Percentiles rank a stretch among this genome's conserved stretches.
Conservation (phyloP, 1,139 yeast species). For the Zygosaccharomyces pseudobailii region DNA sequence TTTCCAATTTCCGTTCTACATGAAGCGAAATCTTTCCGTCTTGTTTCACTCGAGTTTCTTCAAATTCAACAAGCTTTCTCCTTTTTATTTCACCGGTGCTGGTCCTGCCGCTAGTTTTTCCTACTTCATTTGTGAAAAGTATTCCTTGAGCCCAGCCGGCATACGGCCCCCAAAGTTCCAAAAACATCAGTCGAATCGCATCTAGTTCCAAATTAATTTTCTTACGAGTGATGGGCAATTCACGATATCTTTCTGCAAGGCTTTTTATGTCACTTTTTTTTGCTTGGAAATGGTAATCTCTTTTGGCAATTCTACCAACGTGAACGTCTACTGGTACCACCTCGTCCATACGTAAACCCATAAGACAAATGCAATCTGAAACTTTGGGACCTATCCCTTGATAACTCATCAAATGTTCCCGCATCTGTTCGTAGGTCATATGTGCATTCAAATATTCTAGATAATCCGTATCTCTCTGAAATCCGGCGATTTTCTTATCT, state of each 20-base stretch:
- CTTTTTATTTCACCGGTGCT: constrained; percentile 23
- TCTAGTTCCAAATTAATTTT: constrained; percentile 53
- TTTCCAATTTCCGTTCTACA: not conserved
- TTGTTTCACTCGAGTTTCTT: not conserved
- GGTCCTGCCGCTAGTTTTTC: constrained; percentile 44
- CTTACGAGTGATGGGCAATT: constrained; percentile 37
- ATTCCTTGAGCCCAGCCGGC: constrained; percentile 99
- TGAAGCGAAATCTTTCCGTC: not conserved
- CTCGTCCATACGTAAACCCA: constrained; percentile 86
- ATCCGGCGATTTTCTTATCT: constrained; percentile 25
- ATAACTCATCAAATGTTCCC: constrained; percentile 59
- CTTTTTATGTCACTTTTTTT: constrained; percentile 32
- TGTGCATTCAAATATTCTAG: constrained; percentile 14
- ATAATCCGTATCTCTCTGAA: constrained; percentile 26
- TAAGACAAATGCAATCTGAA: constrained; percentile 89
- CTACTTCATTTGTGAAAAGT: constrained; percentile 81
- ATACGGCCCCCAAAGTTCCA: constrained; percentile 73
- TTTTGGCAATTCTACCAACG: constrained; percentile 83
- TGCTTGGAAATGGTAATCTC: constrained; percentile 66
- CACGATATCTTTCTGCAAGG: constrained; percentile 29
- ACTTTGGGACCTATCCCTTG: constrained; percentile 97
- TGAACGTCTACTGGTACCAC: constrained; percentile 96
- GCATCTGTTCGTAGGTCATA: constrained; percentile 43
- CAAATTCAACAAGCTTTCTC: constrained; percentile 14
- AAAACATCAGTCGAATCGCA: constrained; percentile 54